Conservation (phyloP, 805 yeast species). For the Candida koratica region DNA sequence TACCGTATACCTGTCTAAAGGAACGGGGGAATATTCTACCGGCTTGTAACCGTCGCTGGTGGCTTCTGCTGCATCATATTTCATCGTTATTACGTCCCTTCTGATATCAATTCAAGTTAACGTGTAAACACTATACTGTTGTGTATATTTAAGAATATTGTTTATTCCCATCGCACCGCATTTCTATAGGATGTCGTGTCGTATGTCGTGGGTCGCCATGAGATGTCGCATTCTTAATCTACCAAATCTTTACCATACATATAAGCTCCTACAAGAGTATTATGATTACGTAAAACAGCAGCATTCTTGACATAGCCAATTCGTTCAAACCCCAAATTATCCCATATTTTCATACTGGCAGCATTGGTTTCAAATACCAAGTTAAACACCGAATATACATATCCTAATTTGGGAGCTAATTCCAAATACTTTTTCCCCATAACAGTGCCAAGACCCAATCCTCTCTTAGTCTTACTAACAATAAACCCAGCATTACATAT, state of each 20-base stretch:
- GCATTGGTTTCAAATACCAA: constrained; percentile 77
- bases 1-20: constrained; percentile 62
- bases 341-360: constrained; percentile 82
- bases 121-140: constrained; percentile 33
- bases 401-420: constrained; percentile 78
- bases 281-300: constrained; percentile 63
- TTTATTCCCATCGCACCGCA: constrained; percentile 1
- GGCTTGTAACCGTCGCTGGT: constrained; percentile 4
- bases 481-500: constrained; percentile 85
- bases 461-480: constrained; percentile 58
- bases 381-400: constrained; percentile 79
- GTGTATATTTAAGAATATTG: constrained; percentile 25
- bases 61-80: constrained; percentile 1
- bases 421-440: constrained; percentile 63
- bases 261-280: constrained; percentile 67
- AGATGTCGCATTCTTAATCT: no score
- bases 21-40: constrained; percentile 11
- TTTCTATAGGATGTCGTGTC: no score
- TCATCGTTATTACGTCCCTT: constrained; percentile 1
- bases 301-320: constrained; percentile 75
- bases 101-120: no score
- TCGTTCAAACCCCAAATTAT: constrained; percentile 70
- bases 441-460: constrained; percentile 64
- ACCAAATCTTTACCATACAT: constrained; percentile 65
- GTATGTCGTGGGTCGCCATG: no score